These are phyloP conservation scores for Colletotrichum tanaceti DNA, from an alignment of 2,329 filamentous ascomycete genomes.

Conservation along the genomic window DNA sequence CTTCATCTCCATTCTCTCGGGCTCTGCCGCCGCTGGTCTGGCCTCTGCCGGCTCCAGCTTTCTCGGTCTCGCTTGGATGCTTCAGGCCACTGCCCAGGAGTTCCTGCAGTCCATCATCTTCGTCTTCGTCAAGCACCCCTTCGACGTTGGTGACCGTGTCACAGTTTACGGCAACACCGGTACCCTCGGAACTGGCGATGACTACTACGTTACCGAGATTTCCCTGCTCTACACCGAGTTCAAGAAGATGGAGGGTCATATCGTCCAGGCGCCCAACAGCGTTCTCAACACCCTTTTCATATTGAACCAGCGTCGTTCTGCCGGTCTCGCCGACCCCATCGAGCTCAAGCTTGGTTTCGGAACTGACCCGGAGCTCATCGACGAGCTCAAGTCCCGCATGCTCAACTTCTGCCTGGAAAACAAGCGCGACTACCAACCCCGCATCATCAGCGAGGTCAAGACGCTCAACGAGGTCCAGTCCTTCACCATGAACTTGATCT, in stretches of 20 bases:
- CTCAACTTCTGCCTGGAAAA: constrained; percentile 85
- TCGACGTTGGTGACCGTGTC: constrained; percentile 94
- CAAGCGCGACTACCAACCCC: constrained; percentile 88
- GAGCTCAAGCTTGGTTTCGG: constrained; percentile 89
- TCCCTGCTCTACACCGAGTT: constrained; percentile 95
- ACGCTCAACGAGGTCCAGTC: constrained; percentile 85
- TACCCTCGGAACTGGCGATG: constrained; percentile 80
- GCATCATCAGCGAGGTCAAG: constrained; percentile 86
- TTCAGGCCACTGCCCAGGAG: constrained; percentile 92
- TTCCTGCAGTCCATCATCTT: constrained; percentile 95
- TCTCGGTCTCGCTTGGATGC: constrained; percentile 92
- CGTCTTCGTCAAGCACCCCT: constrained; percentile 97
- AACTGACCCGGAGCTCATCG: constrained; percentile 84
- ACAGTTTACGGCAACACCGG: constrained; percentile 92
- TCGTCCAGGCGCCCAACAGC: constrained; percentile 95
- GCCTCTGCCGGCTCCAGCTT: constrained; percentile 88
- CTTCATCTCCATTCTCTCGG: constrained; percentile 88
- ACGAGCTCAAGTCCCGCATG: constrained; percentile 81
- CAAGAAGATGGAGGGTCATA: constrained; percentile 98
- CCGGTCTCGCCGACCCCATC: constrained; percentile 86
- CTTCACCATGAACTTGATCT: constrained; percentile 90
- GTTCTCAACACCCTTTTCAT: constrained; percentile 94
- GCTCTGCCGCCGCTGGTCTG: constrained; percentile 89
- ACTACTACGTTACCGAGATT: constrained; percentile 97
- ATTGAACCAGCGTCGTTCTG: constrained; percentile 91